These are phyloP conservation scores for Dentipellis fragilis DNA, from an alignment of 768 basidiomycete species.

Conservation along the genomic window DNA sequence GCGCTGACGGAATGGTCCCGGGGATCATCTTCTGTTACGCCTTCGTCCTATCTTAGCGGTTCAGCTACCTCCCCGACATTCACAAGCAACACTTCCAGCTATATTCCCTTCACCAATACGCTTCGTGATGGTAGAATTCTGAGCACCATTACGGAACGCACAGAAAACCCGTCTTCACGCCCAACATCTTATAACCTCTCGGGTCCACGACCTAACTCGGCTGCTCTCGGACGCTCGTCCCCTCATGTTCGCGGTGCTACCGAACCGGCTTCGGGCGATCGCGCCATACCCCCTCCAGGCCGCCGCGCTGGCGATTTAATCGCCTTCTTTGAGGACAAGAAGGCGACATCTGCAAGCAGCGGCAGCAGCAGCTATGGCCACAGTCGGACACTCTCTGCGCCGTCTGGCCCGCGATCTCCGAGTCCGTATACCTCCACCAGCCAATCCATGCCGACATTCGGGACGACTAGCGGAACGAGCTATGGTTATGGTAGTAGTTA, in stretches of 20 bases:
- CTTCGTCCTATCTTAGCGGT: conserved; percentile 24
- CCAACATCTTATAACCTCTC: conserved; percentile 33
- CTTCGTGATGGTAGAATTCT: conserved; percentile 38
- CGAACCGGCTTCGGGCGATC: conserved; percentile 31
- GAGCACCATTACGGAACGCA: conserved; percentile 72
- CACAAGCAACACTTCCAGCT: conserved; percentile 8
- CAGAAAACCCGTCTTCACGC: conserved; percentile 55
- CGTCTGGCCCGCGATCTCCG: conserved; percentile 27
- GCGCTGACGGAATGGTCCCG: conserved; percentile 54
- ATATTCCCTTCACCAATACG: conserved; percentile 25
- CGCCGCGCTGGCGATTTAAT: conserved; percentile 61
- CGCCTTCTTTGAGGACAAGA: conserved; percentile 59
- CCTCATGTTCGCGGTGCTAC: conserved; percentile 50
- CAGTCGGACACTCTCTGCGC: conserved; percentile 40
- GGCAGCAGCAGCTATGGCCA: conserved; percentile 30
- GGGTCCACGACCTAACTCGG: conserved; percentile 23
- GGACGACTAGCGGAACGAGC: conserved; percentile 18
- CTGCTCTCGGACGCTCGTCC: conserved; percentile 26
- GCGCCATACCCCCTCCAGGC: conserved; percentile 26
- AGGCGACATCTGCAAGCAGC: conserved; percentile 22
- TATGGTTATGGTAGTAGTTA: conserved; percentile 26
- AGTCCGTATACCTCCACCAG: conserved; percentile 26
- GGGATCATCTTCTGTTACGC: conserved; percentile 27
- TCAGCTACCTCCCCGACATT: conserved; percentile 18
- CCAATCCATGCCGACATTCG: conserved; percentile 31